Base-by-base conservation (phyloP, 2,329 filamentous ascomycete species). In the Nemania diffusa region DNA sequence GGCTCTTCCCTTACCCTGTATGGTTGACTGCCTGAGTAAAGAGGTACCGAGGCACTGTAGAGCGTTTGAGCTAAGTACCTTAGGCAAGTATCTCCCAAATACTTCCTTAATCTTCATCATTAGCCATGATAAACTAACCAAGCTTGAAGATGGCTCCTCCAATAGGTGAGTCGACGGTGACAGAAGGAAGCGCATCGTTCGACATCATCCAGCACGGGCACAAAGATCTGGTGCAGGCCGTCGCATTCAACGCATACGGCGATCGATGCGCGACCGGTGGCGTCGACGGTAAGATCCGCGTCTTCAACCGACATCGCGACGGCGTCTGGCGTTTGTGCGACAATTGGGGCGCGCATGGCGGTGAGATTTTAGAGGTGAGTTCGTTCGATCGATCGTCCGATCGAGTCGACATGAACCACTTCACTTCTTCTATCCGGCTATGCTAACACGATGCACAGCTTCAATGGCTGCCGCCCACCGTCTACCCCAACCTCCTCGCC, bases 181-280 rank as follows among this genome's bases (percentile, higher is more conserved):
- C 65, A n/a, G 74, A 73, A 60, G 84, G 86, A 69, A 82, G 80
- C 73, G 78, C 81, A 27, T 78, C 79, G 53, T 87, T 88, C 71
- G 84, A 88, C 66, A 88, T 92, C 73, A 87, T 93, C 74, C 87
- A 90, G 68, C 90, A 93, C 78, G 90, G 90, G 73, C 91, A 94
- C 80, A 88, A 89, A 75, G 92, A 97, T 78, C 85, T 96, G 51
- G 92, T 97, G 58, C 90, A 94, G 71, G 91, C 93, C 62, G 90
- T 95, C 68, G 91, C 93, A 72, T 97, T 97, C 85, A 97, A 97
- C 80, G 90, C 90, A 72, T 97, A 97, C 79, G 95, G 94, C 73
- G 94, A 93, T 74, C 92, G 94, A 73, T 94, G 95, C 84, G 92
- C 94, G 48, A 96, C 94, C 2, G 94, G 93, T 37, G 96, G 93